Percentiles rank a stretch among this genome's conserved stretches.
phyloP scores from a whole-genome alignment of 2,329 filamentous ascomycete genomes.

The Didymella sp. region DNA sequence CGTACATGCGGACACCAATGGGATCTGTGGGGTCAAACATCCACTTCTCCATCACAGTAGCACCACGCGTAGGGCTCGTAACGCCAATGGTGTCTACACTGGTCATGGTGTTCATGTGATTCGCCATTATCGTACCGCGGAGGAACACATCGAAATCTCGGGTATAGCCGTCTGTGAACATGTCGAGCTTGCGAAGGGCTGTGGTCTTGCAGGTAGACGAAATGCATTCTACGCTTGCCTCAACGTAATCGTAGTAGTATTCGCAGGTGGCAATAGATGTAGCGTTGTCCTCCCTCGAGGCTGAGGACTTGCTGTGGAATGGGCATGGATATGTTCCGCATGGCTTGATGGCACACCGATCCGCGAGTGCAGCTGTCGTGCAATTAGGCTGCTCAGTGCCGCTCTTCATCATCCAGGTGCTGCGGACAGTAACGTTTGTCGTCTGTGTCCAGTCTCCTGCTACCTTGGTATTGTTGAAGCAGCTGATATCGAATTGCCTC shows the following conservation, averaged over 20 bases:
- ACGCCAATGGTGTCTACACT: constrained; percentile 30
- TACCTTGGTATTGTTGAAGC: constrained; percentile 26
- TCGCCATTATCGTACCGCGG: constrained; percentile 13
- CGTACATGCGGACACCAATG: constrained; percentile 23
- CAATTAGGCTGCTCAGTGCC: neutral
- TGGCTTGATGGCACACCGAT: neutral
- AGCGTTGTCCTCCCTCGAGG: neutral
- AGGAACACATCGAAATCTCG: constrained; percentile 16
- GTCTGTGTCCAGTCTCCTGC: neutral
- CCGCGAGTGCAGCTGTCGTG: neutral
- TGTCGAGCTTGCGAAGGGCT: constrained; percentile 31
- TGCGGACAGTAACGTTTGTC: neutral
- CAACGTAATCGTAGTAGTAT: constrained; percentile 27
- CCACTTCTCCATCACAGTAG: constrained; percentile 39
- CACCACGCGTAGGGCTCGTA: constrained; percentile 18
- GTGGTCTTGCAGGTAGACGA: constrained; percentile 24
- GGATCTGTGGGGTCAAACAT: constrained; percentile 30
- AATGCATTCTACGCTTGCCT: constrained; percentile 32
- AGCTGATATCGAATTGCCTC: constrained; percentile 38
- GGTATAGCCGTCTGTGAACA: constrained; percentile 26
- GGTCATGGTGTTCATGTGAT: constrained; percentile 22
- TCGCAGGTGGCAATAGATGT: constrained; percentile 30
- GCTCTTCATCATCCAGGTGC: constrained; percentile 8
- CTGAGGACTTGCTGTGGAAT: constrained; percentile 26
- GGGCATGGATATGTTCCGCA: constrained; percentile 32